Percentiles rank a stretch among this genome's conserved stretches.
These are phyloP conservation scores for Oryza glumipatula DNA, from an alignment of 176 grass and related monocot genomes.

Conservation along the genomic window DNA sequence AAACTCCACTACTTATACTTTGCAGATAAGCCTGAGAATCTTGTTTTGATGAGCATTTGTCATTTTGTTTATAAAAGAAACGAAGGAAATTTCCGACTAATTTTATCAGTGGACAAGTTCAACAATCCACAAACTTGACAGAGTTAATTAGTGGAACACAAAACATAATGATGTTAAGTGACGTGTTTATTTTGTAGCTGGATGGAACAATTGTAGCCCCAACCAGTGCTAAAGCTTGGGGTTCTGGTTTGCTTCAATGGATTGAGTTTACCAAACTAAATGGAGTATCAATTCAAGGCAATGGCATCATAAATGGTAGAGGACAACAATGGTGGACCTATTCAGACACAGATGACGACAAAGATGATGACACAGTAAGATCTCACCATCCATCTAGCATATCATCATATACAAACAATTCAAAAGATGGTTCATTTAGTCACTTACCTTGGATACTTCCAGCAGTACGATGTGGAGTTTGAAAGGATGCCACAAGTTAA, in stretches of 20 bases:
- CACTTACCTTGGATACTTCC: conserved; percentile 42
- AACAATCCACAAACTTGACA: background rate
- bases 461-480: conserved; percentile 63
- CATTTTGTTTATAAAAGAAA: background rate
- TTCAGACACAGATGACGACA: conserved; percentile 54
- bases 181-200: conserved; percentile 53
- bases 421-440: conserved; percentile 46
- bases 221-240: conserved; percentile 72
- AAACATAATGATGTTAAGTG: conserved; percentile 23
- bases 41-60: background rate
- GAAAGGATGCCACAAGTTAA: conserved; percentile 85
- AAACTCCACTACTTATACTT: background rate
- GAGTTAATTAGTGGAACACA: conserved; percentile 16
- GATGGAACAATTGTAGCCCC: conserved; percentile 90
- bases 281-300: conserved; percentile 89
- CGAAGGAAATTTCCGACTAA: background rate
- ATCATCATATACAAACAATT: conserved; percentile 24
- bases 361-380: conserved; percentile 66
- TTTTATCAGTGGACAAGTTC: conserved; percentile 8
- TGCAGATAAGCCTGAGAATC: background rate
- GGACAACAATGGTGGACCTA: conserved; percentile 89
- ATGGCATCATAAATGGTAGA: conserved; percentile 80
- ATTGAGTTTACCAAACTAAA: conserved; percentile 92
- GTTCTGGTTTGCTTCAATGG: conserved; percentile 85
- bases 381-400: conserved; percentile 12